phyloP scores from a whole-genome alignment of 1,284 basidiomycete genomes.

The Omphalotus olearius region DNA sequence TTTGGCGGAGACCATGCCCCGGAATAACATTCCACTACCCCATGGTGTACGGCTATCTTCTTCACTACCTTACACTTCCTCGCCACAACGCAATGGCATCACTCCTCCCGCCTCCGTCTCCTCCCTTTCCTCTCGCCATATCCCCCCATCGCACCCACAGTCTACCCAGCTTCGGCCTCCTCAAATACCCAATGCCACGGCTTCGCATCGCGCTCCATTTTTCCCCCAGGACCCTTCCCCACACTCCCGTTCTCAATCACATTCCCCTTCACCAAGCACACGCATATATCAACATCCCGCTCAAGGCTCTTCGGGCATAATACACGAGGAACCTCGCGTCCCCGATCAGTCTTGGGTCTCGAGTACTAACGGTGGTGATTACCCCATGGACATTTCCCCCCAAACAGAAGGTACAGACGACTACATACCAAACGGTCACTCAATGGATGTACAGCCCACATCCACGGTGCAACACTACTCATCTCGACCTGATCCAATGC shows the following conservation, averaged over 20 bases:
- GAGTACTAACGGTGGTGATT: slow-evolving; percentile 36
- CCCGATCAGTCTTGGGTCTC: slow-evolving; percentile 22
- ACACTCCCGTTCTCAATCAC: slow-evolving; percentile 18
- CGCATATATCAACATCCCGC: slow-evolving; percentile 1
- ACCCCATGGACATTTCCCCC: slow-evolving; percentile 63
- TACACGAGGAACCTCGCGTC: no score
- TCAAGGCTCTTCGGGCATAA: no score
- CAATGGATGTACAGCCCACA: slow-evolving; percentile 51
- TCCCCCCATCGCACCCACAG: slow-evolving; percentile 24
- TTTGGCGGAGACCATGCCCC: slow-evolving; percentile 68
- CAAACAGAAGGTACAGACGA: slow-evolving; percentile 38
- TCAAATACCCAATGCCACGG: slow-evolving; percentile 32
- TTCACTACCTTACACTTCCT: slow-evolving; percentile 23
- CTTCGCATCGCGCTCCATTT: slow-evolving; percentile 56
- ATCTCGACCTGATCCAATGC: slow-evolving; percentile 35
- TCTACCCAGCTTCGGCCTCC: slow-evolving; percentile 53
- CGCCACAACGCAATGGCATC: slow-evolving; percentile 29
- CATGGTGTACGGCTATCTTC: slow-evolving; percentile 41
- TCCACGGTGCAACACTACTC: slow-evolving; percentile 34
- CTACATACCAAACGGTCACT: slow-evolving; percentile 32
- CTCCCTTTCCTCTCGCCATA: slow-evolving; percentile 45
- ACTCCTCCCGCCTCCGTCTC: slow-evolving; percentile 31
- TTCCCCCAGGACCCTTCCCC: slow-evolving; percentile 35
- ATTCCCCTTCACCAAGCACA: slow-evolving; percentile 30
- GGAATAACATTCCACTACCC: slow-evolving; percentile 65